Conservation (phyloP, 306 rosid genomes). For the Dalbergia cochinchinensis region DNA sequence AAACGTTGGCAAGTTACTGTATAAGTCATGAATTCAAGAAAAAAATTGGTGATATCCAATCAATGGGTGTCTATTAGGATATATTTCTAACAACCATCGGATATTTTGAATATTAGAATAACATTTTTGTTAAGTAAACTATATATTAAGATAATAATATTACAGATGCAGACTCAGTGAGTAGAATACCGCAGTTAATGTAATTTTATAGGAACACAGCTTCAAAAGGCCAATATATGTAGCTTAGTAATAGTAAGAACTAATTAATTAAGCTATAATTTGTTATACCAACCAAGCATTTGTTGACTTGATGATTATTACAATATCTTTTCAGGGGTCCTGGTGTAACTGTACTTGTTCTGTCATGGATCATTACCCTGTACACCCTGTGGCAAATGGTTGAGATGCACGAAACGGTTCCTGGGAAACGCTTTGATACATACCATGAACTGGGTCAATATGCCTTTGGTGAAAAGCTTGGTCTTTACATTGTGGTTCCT, state of each 20-base stretch:
- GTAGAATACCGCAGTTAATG: not conserved
- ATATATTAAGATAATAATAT: not conserved
- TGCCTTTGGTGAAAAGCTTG: slow-evolving; percentile 81
- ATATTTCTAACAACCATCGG: too few species aligned
- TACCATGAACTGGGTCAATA: slow-evolving; percentile 83
- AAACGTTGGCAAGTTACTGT: too few species aligned
- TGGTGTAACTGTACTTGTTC: slow-evolving; percentile 58
- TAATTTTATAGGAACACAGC: not conserved
- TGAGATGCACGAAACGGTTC: slow-evolving; percentile 88
- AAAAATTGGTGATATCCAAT: too few species aligned
- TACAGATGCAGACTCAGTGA: not conserved
- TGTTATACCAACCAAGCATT: not conserved
- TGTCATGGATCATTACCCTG: slow-evolving; percentile 74
- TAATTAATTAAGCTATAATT: too few species aligned
- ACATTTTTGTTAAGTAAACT: not conserved
- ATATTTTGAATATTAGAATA: too few species aligned
- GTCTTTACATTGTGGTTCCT: slow-evolving; percentile 83
- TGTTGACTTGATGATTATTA: not conserved
- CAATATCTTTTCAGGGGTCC: slow-evolving; percentile 67
- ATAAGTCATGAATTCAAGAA: not conserved
- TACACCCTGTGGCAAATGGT: slow-evolving; percentile 90
- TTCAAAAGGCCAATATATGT: not conserved
- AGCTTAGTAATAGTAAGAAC: not conserved
- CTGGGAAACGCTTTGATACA: slow-evolving; percentile 76
- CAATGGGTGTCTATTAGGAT: too few species aligned